Evolutionary conservation across 202 grass and related monocot genomes (phyloP).

Genomic region (Eragrostis tef): DNA sequence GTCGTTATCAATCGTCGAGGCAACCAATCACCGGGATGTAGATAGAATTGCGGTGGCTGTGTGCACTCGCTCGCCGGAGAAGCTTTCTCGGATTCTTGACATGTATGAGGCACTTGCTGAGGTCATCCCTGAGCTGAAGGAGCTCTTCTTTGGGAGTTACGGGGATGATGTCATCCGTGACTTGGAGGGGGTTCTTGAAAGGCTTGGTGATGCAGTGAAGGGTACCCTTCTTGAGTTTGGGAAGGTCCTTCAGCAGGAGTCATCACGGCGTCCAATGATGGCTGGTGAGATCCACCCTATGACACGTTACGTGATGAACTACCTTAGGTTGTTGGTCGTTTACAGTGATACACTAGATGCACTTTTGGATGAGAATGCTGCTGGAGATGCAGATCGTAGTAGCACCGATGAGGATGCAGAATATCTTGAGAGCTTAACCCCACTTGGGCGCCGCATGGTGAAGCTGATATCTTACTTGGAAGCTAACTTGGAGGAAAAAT

Average conservation of each 20-base stretch:
- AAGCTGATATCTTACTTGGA: conserved; percentile 91
- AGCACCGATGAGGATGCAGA: conserved; percentile 56
- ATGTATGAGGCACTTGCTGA: conserved; percentile 94
- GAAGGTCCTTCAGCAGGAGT: conserved; percentile 79
- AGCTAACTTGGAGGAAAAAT: conserved; percentile 86
- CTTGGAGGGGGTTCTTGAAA: conserved; percentile 69
- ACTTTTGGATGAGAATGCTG: conserved; percentile 59
- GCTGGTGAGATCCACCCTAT: conserved; percentile 93
- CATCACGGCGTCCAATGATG: conserved; percentile 71
- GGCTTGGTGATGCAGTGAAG: conserved; percentile 86
- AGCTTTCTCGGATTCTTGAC: conserved; percentile 85
- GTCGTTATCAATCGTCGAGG: no score
- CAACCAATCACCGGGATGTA: no score
- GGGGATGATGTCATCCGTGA: conserved; percentile 71
- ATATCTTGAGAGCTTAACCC: conserved; percentile 69
- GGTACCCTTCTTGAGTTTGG: conserved; percentile 87
- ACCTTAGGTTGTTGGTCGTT: conserved; percentile 76
- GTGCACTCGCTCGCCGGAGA: conserved; percentile 75
- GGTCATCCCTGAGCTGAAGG: conserved; percentile 76
- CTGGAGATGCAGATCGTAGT: conserved; percentile 38
- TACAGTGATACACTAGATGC: conserved; percentile 77
- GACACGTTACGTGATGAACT: conserved; percentile 98
- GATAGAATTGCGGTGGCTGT: no score
- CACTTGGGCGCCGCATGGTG: conserved; percentile 62
- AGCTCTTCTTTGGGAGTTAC: conserved; percentile 62